A percentile compares a stretch with the other conserved stretches of the same genome.
Evolutionary conservation across 345 rosid genomes (phyloP).

Genomic region (Abelmoschus esculentus): DNA sequence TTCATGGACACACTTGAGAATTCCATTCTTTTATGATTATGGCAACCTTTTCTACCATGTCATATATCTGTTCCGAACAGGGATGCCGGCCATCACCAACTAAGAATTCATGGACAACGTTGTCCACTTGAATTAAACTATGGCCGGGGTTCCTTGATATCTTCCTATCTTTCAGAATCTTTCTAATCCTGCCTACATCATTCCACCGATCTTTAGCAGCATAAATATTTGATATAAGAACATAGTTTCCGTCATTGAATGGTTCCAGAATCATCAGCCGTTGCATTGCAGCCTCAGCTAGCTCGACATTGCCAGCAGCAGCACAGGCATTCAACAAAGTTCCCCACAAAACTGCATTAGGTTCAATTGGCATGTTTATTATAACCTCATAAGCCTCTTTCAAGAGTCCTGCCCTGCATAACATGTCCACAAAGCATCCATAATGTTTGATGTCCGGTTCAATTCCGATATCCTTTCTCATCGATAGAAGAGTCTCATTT

Average conservation of each 20-base stretch:
- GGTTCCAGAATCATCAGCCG: slow-evolving; percentile 32
- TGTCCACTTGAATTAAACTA: slow-evolving; percentile 25
- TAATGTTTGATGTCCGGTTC: slow-evolving; percentile 34
- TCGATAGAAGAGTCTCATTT: slow-evolving; percentile 14
- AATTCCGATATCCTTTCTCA: slow-evolving; percentile 16
- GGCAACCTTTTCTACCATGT: slow-evolving; percentile 11
- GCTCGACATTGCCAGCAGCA: slow-evolving; percentile 21
- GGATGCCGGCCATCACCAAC: slow-evolving; percentile 23
- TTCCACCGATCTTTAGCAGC: slow-evolving; percentile 38
- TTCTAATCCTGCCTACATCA: slow-evolving; percentile 27
- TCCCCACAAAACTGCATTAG: slow-evolving; percentile 40
- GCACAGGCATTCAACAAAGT: slow-evolving; percentile 39
- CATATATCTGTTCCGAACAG: slow-evolving; percentile 16
- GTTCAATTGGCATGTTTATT: slow-evolving; percentile 28
- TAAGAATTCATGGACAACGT: slow-evolving; percentile 18
- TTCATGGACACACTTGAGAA: background rate
- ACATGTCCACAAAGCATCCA: slow-evolving; percentile 44
- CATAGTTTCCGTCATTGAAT: slow-evolving; percentile 37
- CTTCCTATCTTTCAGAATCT: slow-evolving; percentile 22
- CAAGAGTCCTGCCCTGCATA: slow-evolving; percentile 32
- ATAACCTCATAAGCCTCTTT: slow-evolving; percentile 36
- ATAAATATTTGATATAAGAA: slow-evolving; percentile 37
- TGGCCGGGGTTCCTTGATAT: slow-evolving; percentile 25
- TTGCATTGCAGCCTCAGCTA: slow-evolving; percentile 29
- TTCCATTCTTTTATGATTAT: background rate